Base-by-base conservation (phyloP, 345 rosid genomes). In the Rhodomyrtus tomentosa region DNA sequence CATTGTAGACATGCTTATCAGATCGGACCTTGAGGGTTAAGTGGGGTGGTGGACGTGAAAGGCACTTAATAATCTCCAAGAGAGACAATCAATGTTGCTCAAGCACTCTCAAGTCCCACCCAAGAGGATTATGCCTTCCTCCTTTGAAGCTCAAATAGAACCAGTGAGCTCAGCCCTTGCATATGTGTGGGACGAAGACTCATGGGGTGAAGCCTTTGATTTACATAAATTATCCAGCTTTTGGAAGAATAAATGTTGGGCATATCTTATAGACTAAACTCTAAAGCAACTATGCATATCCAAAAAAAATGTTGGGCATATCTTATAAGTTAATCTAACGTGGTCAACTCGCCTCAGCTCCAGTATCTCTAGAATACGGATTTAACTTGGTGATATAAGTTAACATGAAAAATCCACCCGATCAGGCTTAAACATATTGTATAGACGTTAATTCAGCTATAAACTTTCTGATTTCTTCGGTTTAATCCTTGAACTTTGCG, bases 381-480 rank as follows among this genome's bases (percentile, higher is more conserved):
- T 32, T 16, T 8, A 3, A 32, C 24, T 32, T 0, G 3, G 24
- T 8, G 21, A 68, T 32, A 68, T 68, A 68, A 68, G 76, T 68
- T 68, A 32, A 68, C 4, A 12, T 40, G 24, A 68, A 6, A 32
- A 53, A 21, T 21, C 32, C 32, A 68, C 20, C 12, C 42, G 32
- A 16, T 68, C 45, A 8, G 1, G 32, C 42, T 6, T 38, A 32
- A 16, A 48, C 11, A 2, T 32, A 18, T 16, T 7, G 4, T 68
- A 8, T 0, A 1, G 1, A 58, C 0, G 0, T 68, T 24, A 1
- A 32, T 32, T 32, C 12, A 18, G 2, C 7, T 0, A 12, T 2
- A 68, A 16, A 68, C 45, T 68, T 32, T 32, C 0, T 16, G 32
- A 32, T 16, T 16, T 7, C 6, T 5, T 12, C 40, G 18, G 16